Base-by-base conservation (phyloP, 352 stramenopile genomes). In the Thalassiosira pacifica region DNA sequence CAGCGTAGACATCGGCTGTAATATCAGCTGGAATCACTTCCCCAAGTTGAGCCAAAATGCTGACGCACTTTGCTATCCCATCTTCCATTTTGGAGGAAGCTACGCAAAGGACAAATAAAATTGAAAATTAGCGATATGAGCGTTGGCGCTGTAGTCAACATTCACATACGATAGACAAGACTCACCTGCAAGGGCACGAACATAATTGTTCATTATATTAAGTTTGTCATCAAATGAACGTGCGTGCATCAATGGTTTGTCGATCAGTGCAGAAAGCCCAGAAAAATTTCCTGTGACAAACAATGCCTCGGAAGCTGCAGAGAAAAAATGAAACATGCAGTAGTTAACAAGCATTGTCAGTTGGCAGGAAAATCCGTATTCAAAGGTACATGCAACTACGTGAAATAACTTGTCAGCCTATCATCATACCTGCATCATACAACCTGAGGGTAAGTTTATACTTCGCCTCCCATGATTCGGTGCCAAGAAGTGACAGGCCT, bases 401-500 rank as follows among this genome's bases (percentile, higher is more conserved):
- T n/a, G n/a, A n/a, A n/a, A n/a, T n/a, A n/a, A n/a, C n/a, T n/a
- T n/a, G n/a, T n/a, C n/a, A n/a, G n/a, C n/a, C n/a, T n/a, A n/a
- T n/a, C n/a, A n/a, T n/a, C 61, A 53, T 57, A 64, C 68, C 77
- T 40, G 76, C 71, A 81, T 88, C 69, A 61, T 90, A 76, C 2
- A 92, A 52, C 32, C 57, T 53, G 16, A 91, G 27, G n/a, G 66
- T 87, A 16, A 92, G 70, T 59, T 66, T 71, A 37, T 91, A 92
- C 16, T 89, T 22, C 9, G 65, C 64, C 24, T 77, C 74, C 88
- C 88, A 93, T 24, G 32, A 74, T 27, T 82, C 76, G 11, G 69
- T 37, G 8, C 69, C 67, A 55, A 93, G 73, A 16, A 92, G 31
- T 29, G 76, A 80, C 0, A 92, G 67, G 10, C 83, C 88, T 40